Base-by-base conservation (phyloP, 1,139 yeast genomes). In the Pichiaceae sp. region DNA sequence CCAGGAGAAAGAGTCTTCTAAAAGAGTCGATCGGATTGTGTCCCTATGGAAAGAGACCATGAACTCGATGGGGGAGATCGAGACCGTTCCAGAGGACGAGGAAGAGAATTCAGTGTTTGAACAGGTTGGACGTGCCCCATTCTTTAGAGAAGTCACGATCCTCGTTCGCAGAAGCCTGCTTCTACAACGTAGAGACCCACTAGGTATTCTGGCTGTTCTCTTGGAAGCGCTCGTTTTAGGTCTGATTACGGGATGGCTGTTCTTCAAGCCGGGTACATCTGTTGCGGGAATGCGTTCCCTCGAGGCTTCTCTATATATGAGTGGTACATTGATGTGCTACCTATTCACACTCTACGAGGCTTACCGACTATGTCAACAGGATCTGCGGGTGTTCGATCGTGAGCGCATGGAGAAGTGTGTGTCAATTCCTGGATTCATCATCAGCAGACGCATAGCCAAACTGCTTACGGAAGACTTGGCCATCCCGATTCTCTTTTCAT, bases 401-500 rank as follows among this genome's bases (percentile, higher is more conserved):
- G 96, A 86, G 55, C 67, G 82, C 42, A 70, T 73, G 36, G 95
- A 86, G 44, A 72, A 78, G n/a, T 70, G 75, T 40, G 73, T 78
- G n/a, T 64, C 78, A 14, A 70, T 80, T 2, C 56, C 75, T 1
- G 89, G 93, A 1, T 85, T 80, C 54, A 54, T 85, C 2, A 40
- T 80, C 2, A 74, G 91, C 0, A 63, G 95, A 47, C 65, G 89
- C 45, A 47, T 84, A 7, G 76, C 85, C 2, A 78, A 82, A 46
- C 57, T 83, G 17, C 36, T 80, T 1, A 57, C 81, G 1, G 95
- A 85, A 54, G 95, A 85, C 54, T 44, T 84, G 9, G 72, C 81
- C 28, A 69, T 80, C 36, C 70, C 85, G 0, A 47, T 81, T 7
- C 52, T 75, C 0, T 83, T 72, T 56, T 67, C 86, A 0, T 45